These are phyloP conservation scores for Flueggea neowawraea DNA, from an alignment of 441 rosid genomes.

Conservation along the genomic window DNA sequence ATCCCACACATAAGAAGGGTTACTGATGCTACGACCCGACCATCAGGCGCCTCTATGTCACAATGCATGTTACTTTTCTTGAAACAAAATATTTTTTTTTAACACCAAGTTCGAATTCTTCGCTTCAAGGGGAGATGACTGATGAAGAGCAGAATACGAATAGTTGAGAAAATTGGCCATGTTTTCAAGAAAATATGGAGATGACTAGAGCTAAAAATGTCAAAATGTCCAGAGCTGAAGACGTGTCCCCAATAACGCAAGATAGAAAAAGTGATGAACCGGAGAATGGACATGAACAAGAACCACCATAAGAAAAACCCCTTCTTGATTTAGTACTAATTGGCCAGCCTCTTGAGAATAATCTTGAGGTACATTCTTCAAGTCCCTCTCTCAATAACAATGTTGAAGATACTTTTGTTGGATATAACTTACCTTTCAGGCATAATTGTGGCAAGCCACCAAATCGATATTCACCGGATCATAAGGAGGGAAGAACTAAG, in stretches of 20 bases:
- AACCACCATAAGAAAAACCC: too few species aligned
- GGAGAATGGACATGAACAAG: too few species aligned
- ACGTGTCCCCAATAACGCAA: too few species aligned
- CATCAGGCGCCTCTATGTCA: neutral
- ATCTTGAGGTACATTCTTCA: neutral
- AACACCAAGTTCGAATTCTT: neutral
- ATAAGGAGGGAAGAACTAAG: neutral
- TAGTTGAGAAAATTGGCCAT: neutral
- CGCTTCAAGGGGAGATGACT: constrained; percentile 5
- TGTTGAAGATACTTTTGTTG: neutral
- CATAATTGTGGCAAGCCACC: neutral
- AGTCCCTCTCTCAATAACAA: too few species aligned
- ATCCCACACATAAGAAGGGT: constrained; percentile 1
- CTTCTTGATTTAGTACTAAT: neutral
- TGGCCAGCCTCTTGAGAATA: constrained; percentile 3
- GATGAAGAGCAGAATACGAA: neutral
- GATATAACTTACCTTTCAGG: constrained; percentile 1
- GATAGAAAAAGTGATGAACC: too few species aligned
- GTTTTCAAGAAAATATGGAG: neutral
- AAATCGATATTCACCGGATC: neutral
- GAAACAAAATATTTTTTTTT: neutral
- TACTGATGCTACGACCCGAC: neutral
- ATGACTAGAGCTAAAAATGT: too few species aligned
- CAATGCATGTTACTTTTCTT: constrained; percentile 3
- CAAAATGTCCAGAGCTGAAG: too few species aligned